Base-by-base conservation (phyloP, 495 filamentous ascomycete species). In the Xylaria intraflava region DNA sequence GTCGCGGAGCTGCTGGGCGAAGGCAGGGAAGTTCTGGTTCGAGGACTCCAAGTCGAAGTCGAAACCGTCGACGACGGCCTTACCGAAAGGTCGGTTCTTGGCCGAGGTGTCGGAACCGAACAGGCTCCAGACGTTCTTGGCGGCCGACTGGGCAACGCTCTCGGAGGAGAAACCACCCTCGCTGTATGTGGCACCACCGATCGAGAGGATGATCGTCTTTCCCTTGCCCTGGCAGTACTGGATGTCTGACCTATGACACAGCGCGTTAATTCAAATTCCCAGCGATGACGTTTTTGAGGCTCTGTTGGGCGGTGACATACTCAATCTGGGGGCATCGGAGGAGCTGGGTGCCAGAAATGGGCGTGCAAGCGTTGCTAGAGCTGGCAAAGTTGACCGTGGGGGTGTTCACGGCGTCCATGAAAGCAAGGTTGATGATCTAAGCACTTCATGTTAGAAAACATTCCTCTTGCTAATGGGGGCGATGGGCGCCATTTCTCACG, bases 21-120 rank as follows among this genome's bases (percentile, higher is more conserved):
- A 83, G 2, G 72, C 68, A 1, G 67, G 76, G 69, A 79, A 81
- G 69, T 81, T 71, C 57, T 53, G 51, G 55, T 56, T 63, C 40
- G 44, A 71, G 59, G 56, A 66, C 59, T 87, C 83, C 35, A 85
- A 78, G 64, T 86, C 83, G 51, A 87, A 78, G 59, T 90, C 86
- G 60, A 89, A 89, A 3, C 86, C 86, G 59, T 90, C 86, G 38
- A 89, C 62, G 26, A 77, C 69, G 22, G 81, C 78, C 14, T 77
- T 60, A 17, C 83, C 83, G 55, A 90, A 87, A 4, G 86, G 86
- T 31, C 84, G 78, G 42, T 75, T 71, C 5, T 57, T 66, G 26
- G 65, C 54, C 23, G 57, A 67, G 20, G 57, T 64, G 47, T 64
- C 55, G 9, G 79, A 75, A 27, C 86, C 86, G 62, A 89, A 89